Evolutionary conservation across 2,329 filamentous ascomycete species (phyloP).

Genomic region (Ophiostoma pallidulum): DNA sequence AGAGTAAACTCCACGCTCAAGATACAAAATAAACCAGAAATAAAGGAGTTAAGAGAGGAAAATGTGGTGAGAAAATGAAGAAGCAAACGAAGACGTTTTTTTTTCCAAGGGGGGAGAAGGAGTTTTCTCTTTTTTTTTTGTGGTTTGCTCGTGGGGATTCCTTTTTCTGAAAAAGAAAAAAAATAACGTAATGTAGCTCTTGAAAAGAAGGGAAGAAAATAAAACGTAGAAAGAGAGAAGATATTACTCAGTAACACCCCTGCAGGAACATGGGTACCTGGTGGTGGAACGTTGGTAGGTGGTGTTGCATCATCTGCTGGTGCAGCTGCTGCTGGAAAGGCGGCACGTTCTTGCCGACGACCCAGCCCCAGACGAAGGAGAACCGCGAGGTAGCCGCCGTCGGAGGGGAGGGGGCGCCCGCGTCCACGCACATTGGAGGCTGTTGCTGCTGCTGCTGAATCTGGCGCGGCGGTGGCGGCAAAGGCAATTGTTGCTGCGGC

Average conservation of each 20-base stretch:
- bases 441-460: background rate
- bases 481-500: constrained; percentile 6
- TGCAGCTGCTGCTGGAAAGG: constrained; percentile 30
- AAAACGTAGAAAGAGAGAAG: background rate
- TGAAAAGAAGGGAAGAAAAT: too few species aligned
- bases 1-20: background rate
- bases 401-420: background rate
- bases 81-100: too few species aligned
- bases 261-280: constrained; percentile 39
- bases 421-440: background rate
- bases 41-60: background rate
- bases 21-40: background rate
- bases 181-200: too few species aligned
- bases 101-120: too few species aligned
- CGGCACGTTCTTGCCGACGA: constrained; percentile 30
- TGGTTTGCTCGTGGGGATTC: too few species aligned
- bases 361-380: constrained; percentile 20
- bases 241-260: constrained; percentile 3
- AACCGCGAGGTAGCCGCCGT: constrained; percentile 30
- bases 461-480: constrained; percentile 22
- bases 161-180: background rate
- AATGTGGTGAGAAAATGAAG: too few species aligned
- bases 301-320: constrained; percentile 2
- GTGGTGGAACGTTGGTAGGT: constrained; percentile 40
- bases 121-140: too few species aligned